phyloP scores from a whole-genome alignment of 2,329 filamentous ascomycete species.

The Cladorrhinum sp. region DNA sequence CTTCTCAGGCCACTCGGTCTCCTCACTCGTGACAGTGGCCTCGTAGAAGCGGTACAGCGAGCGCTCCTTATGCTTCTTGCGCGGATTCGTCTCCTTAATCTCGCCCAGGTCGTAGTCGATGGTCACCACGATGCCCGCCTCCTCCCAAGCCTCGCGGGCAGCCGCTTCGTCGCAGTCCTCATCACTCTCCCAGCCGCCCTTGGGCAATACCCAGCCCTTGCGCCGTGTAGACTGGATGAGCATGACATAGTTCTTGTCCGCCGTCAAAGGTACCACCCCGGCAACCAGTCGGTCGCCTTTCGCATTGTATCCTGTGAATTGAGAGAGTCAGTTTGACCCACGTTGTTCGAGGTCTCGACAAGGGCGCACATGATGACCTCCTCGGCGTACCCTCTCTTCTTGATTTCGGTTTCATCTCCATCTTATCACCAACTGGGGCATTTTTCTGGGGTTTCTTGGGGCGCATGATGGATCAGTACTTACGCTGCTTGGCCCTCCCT shows the following conservation, averaged over 20 bases:
- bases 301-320: slow-evolving; percentile 74
- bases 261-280: slow-evolving; percentile 84
- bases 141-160: slow-evolving; percentile 92
- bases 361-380: slow-evolving; percentile 9
- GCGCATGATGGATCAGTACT: slow-evolving; percentile 41
- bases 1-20: slow-evolving; percentile 87
- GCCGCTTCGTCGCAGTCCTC: slow-evolving; percentile 85
- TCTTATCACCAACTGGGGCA: not conserved
- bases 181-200: slow-evolving; percentile 96
- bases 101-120: slow-evolving; percentile 82
- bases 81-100: slow-evolving; percentile 79
- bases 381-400: not conserved
- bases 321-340: slow-evolving; percentile 38
- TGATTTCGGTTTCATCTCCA: slow-evolving; percentile 16
- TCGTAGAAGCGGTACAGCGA: slow-evolving; percentile 80
- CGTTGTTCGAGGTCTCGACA: slow-evolving; percentile 26
- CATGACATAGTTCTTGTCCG: slow-evolving; percentile 82
- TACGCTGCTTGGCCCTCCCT: slow-evolving; percentile 77
- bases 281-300: slow-evolving; percentile 94
- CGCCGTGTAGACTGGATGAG: slow-evolving; percentile 90
- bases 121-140: slow-evolving; percentile 85
- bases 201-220: slow-evolving; percentile 93
- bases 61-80: slow-evolving; percentile 65
- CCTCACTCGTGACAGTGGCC: slow-evolving; percentile 81
- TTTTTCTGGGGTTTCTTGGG: not conserved